phyloP scores from a whole-genome alignment of 202 grass and related monocot genomes.

The Musa balbisiana region DNA sequence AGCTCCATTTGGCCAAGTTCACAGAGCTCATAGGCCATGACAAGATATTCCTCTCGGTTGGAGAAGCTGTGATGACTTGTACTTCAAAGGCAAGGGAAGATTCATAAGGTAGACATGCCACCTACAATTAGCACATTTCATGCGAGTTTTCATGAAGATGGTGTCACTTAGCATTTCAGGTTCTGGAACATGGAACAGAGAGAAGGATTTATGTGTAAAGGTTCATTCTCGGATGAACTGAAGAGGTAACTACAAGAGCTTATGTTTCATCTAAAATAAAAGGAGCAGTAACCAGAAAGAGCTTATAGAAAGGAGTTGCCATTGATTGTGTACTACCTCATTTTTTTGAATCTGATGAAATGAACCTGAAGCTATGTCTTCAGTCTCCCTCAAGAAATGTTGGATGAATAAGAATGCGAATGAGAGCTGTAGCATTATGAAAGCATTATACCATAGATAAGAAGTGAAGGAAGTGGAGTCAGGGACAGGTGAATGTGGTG shows the following conservation, averaged over 20 bases:
- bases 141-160: not conserved
- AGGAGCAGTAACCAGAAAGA: not conserved
- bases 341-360: not conserved
- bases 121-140: not conserved
- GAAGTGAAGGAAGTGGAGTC: not conserved
- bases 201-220: no score
- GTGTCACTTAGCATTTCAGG: not conserved
- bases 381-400: not conserved
- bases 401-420: not conserved
- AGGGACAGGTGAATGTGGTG: not conserved
- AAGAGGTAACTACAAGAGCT: no score
- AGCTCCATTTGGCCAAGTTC: slow-evolving; percentile 55
- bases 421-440: not conserved
- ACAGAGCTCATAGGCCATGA: slow-evolving; percentile 51
- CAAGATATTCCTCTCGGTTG: slow-evolving; percentile 55
- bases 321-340: not conserved
- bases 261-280: no score
- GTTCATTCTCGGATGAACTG: no score
- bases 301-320: not conserved
- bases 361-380: not conserved
- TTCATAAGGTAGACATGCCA: slow-evolving; percentile 17
- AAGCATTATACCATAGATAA: not conserved
- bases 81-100: slow-evolving; percentile 28
- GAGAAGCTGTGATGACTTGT: slow-evolving; percentile 48
- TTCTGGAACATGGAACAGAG: no score